Conservation (phyloP, 805 yeast genomes). For the Barnettozyma vustinii region DNA sequence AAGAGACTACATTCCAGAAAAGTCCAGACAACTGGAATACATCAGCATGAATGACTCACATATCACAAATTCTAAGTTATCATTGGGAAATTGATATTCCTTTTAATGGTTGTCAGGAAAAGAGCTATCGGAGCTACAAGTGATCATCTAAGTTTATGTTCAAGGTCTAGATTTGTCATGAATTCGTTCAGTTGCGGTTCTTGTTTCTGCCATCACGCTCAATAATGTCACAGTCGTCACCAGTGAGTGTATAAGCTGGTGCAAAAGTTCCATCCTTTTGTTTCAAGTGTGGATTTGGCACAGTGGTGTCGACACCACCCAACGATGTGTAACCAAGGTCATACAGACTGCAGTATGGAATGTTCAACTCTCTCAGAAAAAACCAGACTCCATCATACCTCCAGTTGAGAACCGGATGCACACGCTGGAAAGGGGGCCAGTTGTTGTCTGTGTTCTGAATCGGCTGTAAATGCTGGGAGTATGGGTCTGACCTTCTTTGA, state of each 20-base stretch:
- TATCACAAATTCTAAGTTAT: no score
- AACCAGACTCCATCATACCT: conserved; percentile 80
- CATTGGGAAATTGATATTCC: neutral
- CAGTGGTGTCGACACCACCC: conserved; percentile 72
- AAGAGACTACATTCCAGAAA: no score
- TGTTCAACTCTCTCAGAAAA: conserved; percentile 54
- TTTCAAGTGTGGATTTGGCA: conserved; percentile 59
- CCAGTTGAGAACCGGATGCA: conserved; percentile 92
- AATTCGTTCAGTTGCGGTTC: neutral
- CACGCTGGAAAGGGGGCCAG: conserved; percentile 84
- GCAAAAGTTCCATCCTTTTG: conserved; percentile 26
- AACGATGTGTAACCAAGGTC: conserved; percentile 84
- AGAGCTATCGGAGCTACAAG: neutral
- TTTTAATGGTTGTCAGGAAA: neutral
- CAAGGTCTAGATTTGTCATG: neutral
- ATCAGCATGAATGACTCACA: no score
- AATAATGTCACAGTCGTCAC: conserved; percentile 52
- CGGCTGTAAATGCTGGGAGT: conserved; percentile 50
- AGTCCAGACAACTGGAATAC: no score
- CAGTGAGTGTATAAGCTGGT: conserved; percentile 57
- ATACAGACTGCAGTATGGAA: conserved; percentile 71
- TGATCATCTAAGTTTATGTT: neutral
- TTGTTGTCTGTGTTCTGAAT: conserved; percentile 79
- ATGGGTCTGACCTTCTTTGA: conserved; percentile 83
- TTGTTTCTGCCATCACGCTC: conserved; percentile 43